These are phyloP conservation scores for Auricularia heimuer DNA, from an alignment of 768 basidiomycete genomes.

Conservation along the genomic window DNA sequence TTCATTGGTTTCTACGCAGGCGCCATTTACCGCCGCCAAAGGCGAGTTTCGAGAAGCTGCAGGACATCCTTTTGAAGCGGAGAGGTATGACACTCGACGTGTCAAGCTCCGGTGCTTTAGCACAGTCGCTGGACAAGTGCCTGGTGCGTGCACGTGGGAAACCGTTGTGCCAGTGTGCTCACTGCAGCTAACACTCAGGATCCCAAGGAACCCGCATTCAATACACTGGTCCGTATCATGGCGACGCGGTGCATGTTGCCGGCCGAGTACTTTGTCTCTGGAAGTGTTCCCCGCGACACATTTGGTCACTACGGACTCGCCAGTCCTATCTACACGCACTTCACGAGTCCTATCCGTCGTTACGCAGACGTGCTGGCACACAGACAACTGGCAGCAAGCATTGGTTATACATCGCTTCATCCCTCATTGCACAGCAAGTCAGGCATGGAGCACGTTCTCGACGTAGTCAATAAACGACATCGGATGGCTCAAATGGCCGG, in stretches of 20 bases:
- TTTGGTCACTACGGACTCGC: slow-evolving; percentile 99
- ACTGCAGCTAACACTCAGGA: slow-evolving; percentile 42
- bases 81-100: slow-evolving; percentile 79
- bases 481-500: slow-evolving; percentile 97
- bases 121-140: slow-evolving; percentile 79
- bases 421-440: slow-evolving; percentile 78
- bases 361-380: slow-evolving; percentile 97
- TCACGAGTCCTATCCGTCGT: slow-evolving; percentile 93
- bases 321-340: slow-evolving; percentile 94
- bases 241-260: slow-evolving; percentile 97
- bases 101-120: slow-evolving; percentile 82
- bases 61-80: slow-evolving; percentile 83
- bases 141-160: slow-evolving; percentile 40
- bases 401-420: slow-evolving; percentile 74
- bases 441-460: slow-evolving; percentile 78
- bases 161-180: not conserved
- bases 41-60: slow-evolving; percentile 90
- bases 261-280: slow-evolving; percentile 96
- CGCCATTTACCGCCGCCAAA: slow-evolving; percentile 87
- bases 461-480: slow-evolving; percentile 83
- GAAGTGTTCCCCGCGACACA: slow-evolving; percentile 82
- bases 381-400: slow-evolving; percentile 85
- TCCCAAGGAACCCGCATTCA: slow-evolving; percentile 77
- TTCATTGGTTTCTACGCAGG: slow-evolving; percentile 27
- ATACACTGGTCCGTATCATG: slow-evolving; percentile 97